Base-by-base conservation (phyloP, 495 filamentous ascomycete species). In the Cercophora newfieldiana region DNA sequence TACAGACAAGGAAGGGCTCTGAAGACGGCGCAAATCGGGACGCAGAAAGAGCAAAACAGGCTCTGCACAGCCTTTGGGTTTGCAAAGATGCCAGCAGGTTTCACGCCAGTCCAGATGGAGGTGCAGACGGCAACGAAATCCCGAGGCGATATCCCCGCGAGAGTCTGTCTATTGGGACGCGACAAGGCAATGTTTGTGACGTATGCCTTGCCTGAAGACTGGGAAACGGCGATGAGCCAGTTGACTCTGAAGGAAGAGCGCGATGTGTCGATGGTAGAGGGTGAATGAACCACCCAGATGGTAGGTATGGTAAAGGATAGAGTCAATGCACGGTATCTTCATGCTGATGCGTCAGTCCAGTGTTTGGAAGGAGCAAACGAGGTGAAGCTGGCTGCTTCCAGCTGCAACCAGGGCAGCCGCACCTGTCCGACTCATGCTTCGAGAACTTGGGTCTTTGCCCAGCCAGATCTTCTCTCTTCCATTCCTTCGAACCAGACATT, bases 51-150 rank as follows among this genome's bases (percentile, higher is more conserved):
- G 5, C 16, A 26, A n/a, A 30, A 62, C 33, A 49, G 65, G 58
- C 33, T 67, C 4, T 69, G 67, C 61, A 63, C 48, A 26, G 72
- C 59, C 22, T 66, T 70, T 60, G 63, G 29, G 26, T 69, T 83
- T 10, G 68, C 78, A 1, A 66, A 72, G 37, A 44, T 44, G 28
- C 68, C 75, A 12, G 67, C 74, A 3, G 69, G 67, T 8, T 83
- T 86, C 55, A 62, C 70, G 0, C 82, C 83, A 1, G 68, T 75
- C 10, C 79, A 77, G 61, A 83, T 87, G 75, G 82, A 83, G 59
- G 71, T 82, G 6, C 78, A 76, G 47, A 69, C 63, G n/a, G 65
- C 68, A n/a, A 75, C 69, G 50, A 72, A 71, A 1, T 64, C 74
- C 19, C 66, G 75, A 7, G 80, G 74, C 12, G 73, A 79, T 47